phyloP scores from a whole-genome alignment of 1,139 yeast species.

The Kluyveromyces sp. region DNA sequence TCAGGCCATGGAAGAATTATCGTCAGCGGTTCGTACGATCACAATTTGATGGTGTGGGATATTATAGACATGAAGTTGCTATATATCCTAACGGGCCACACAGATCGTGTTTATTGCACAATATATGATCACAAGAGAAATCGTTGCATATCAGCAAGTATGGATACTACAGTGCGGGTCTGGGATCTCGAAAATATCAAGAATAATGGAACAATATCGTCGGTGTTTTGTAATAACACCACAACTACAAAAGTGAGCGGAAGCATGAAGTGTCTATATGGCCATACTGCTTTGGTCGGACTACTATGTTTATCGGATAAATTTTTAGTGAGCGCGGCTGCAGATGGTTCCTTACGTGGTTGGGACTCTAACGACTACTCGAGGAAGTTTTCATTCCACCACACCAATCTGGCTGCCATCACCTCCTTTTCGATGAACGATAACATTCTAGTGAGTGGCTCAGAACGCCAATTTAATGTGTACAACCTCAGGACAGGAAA shows the following conservation, averaged over 20 bases:
- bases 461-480: slow-evolving; percentile 70
- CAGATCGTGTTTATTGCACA: slow-evolving; percentile 80
- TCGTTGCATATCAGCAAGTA: slow-evolving; percentile 84
- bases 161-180: slow-evolving; percentile 81
- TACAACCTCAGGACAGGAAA: slow-evolving; percentile 82
- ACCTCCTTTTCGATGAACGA: slow-evolving; percentile 92
- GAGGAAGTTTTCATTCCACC: slow-evolving; percentile 59
- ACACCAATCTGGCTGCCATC: slow-evolving; percentile 83
- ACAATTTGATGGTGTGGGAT: slow-evolving; percentile 90
- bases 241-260: slow-evolving; percentile 23
- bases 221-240: slow-evolving; percentile 15
- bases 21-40: slow-evolving; percentile 87
- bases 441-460: slow-evolving; percentile 78
- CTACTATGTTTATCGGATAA: slow-evolving; percentile 70
- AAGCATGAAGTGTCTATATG: slow-evolving; percentile 37
- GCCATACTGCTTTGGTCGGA: slow-evolving; percentile 88
- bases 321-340: slow-evolving; percentile 90
- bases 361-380: slow-evolving; percentile 87
- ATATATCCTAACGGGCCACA: slow-evolving; percentile 73
- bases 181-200: slow-evolving; percentile 63
- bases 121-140: slow-evolving; percentile 68
- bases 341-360: slow-evolving; percentile 82
- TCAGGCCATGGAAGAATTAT: slow-evolving; percentile 79
- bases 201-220: slow-evolving; percentile 25
- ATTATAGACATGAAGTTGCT: slow-evolving; percentile 65